phyloP scores from a whole-genome alignment of 2,329 filamentous ascomycete species.

The Coniochaeta sp. region DNA sequence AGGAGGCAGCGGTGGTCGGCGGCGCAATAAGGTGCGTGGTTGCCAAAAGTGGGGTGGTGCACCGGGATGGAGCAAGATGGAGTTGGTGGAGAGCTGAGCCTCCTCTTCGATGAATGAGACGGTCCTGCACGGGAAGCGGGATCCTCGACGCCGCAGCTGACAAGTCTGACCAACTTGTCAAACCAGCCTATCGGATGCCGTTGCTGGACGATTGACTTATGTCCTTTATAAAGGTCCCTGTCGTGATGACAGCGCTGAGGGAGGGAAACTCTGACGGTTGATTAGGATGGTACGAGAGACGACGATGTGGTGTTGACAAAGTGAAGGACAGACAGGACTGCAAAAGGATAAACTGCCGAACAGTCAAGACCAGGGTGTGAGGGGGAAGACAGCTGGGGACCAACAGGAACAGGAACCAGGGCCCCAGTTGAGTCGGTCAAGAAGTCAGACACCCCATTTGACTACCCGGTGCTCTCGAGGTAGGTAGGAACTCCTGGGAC shows the following conservation, averaged over 20 bases:
- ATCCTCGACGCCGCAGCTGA: slow-evolving; percentile 3
- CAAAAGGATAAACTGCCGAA: not conserved
- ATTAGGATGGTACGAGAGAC: not conserved
- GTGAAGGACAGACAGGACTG: not conserved
- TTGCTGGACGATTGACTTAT: not conserved
- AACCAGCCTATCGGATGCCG: slow-evolving; percentile 1
- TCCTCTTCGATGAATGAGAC: not conserved
- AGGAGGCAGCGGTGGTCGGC: not conserved
- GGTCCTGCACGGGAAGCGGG: slow-evolving; percentile 4
- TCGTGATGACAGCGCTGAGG: not conserved
- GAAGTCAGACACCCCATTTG: not conserved
- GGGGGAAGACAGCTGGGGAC: not conserved
- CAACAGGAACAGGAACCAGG: not conserved
- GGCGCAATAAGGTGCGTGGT: not conserved
- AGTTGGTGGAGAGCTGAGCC: slow-evolving; percentile 3
- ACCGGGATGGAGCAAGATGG: not conserved
- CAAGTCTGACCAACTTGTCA: slow-evolving; percentile 1
- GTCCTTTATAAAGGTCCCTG: not conserved
- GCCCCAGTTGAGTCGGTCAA: not conserved
- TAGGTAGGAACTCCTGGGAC: no score
- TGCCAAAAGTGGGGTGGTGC: slow-evolving; percentile 1
- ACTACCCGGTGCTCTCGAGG: not conserved
- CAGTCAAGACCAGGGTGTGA: not conserved
- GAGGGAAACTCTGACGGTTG: not conserved
- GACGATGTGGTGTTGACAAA: not conserved